Base-by-base conservation (phyloP, 345 rosid genomes). In the Populus davidiana region DNA sequence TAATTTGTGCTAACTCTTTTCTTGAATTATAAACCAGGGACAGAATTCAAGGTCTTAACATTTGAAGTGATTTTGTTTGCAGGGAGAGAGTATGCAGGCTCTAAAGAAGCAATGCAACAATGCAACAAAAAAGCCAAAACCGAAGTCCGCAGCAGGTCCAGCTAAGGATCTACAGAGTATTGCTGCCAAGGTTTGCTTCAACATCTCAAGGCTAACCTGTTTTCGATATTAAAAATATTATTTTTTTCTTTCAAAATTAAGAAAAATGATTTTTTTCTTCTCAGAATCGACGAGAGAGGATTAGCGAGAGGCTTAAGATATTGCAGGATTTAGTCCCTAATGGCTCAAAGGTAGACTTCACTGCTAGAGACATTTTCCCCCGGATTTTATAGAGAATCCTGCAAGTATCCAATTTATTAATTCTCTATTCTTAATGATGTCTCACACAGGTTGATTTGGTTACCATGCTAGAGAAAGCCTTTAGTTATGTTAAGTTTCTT, bases 401-500 rank as follows among this genome's bases (percentile, higher is more conserved):
- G n/a, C n/a, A n/a, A n/a, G n/a, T n/a, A n/a, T 54, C 61, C 61
- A 17, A 62, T 9, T 18, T 72, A 4, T 17, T 33, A 62, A 16
- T 17, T 49, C 17, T 36, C 8, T 13, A 27, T 70, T 73, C 70
- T 61, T 61, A 21, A 18, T 67, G 44, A 14, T 73, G 66, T 70
- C 16, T 31, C 81, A 16, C 63, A 36, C 83, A 91, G 95, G 93
- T 94, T 85, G 98, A 94, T 80, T 82, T 94, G 87, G 98, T 94
- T 69, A 94, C 97, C 67, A 94, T 94, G 98, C 77, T 94, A 67
- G 98, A 94, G 86, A 94, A 93, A 83, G 97, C 97, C 27, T 88
- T 93, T 27, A 79, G 95, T 74, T 94, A 94, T 83, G 98, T 94
- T 64, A 92, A 94, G 86, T 94, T 92, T 83, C 98, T 94, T 85